Evolutionary conservation across 2,329 filamentous ascomycete genomes (phyloP), one percentile per base, ranked within the genome.

Genomic region (Pleomassaria siparia): DNA sequence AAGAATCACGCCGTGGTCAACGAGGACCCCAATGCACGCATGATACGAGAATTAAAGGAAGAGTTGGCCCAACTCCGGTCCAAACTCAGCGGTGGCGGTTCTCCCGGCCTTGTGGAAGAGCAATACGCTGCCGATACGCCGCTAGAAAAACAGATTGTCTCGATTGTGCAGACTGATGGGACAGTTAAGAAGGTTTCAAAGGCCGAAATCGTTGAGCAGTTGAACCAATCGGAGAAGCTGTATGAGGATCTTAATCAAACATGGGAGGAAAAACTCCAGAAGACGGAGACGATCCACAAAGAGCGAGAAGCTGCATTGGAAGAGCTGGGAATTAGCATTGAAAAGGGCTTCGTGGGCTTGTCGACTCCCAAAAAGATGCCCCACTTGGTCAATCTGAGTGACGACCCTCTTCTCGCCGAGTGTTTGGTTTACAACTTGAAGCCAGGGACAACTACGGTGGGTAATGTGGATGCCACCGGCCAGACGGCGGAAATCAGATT

Each of bases 1-100:
- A 97, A 97, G 89, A 99, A 99, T 75, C 94, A 99, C 71, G 94
- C 94, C 47, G 94, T 99, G 42, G 88, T 99, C 71, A 99, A 99
- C 76, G 94, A 99, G 71, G 94, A 99, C 73, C 92, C 94, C 39
- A 99, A 99, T 67, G 94, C 94, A 50, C 88, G 94, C 60, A 99
- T 99, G 94, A 97, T 99, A 55, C 83, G 94, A 70, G 94, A 99
- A 68, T 78, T 99, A 54, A 99, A 99, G 69, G 94, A 99, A 70
- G 94, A 99, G 66, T 74, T 99, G 48, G 83, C 89, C 1, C 79
- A 95, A 51, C 77, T 99, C 47, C 83, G 94, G 60, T 86, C 89
- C 61, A 97, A 99, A 67, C 81, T 99, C 25, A 78, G 74, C 5
- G 73, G 74, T 13, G 69, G 68, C 12, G 74, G 72, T 16, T 66